Conservation (phyloP, 768 basidiomycete species). For the Coprinopsis cinerea region DNA sequence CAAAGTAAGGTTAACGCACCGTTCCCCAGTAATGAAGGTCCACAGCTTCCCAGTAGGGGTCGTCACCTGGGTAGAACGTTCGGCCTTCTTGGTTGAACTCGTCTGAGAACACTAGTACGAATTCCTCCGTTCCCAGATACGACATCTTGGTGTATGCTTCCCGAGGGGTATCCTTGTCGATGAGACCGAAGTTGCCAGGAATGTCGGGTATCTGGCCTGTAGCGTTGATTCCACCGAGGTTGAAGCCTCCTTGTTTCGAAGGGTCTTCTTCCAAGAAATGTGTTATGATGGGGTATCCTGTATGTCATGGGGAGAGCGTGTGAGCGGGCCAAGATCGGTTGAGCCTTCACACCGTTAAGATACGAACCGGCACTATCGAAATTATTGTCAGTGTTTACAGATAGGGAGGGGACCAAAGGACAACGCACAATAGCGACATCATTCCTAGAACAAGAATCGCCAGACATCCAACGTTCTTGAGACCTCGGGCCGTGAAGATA, state of each 20-base stretch:
- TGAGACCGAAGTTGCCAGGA: constrained; percentile 51
- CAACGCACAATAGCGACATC: constrained; percentile 48
- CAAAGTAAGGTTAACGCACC: constrained; percentile 22
- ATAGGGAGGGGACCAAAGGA: not conserved
- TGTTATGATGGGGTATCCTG: constrained; percentile 8
- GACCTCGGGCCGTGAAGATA: constrained; percentile 53
- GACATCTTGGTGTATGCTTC: constrained; percentile 43
- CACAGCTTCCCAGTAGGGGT: constrained; percentile 56
- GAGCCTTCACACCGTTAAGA: not conserved
- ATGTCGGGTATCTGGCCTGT: constrained; percentile 60
- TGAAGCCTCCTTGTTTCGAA: constrained; percentile 46
- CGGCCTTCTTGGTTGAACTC: constrained; percentile 74
- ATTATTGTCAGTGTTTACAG: constrained; percentile 4
- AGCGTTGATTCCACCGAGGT: constrained; percentile 65
- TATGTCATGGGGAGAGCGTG: constrained; percentile 1
- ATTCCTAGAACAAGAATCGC: constrained; percentile 40
- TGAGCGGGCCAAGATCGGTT: not conserved
- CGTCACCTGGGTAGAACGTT: constrained; percentile 62
- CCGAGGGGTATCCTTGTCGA: constrained; percentile 69
- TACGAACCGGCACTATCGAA: constrained; percentile 31
- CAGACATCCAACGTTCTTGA: constrained; percentile 63
- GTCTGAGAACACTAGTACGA: constrained; percentile 68
- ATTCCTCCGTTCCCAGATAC: constrained; percentile 43
- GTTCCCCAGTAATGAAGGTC: constrained; percentile 67
- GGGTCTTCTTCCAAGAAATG: constrained; percentile 19